These are phyloP conservation scores for Speleostelium caveatum DNA, from an alignment of 78 protist genomes.

Conservation along the genomic window DNA sequence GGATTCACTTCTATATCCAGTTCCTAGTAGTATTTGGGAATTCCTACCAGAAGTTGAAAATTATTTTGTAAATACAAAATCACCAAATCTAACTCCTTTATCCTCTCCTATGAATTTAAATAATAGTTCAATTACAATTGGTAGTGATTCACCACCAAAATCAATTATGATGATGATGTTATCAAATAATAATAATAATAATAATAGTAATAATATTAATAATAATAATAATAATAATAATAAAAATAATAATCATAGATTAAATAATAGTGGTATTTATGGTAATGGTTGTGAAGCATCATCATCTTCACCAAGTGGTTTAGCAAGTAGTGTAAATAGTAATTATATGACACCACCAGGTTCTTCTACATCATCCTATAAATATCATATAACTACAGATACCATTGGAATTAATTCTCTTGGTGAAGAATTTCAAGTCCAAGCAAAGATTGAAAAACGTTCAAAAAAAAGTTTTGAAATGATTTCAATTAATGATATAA, in stretches of 20 bases:
- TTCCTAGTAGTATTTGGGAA: slow-evolving; percentile 55
- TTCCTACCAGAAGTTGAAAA: slow-evolving; percentile 49
- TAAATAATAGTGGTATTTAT: background rate
- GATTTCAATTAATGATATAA: slow-evolving; percentile 46
- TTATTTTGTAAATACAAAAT: background rate
- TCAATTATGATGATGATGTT: background rate
- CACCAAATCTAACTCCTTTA: background rate
- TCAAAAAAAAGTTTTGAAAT: slow-evolving; percentile 27
- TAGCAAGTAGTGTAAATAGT: background rate
- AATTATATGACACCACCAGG: background rate
- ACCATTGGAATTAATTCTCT: slow-evolving; percentile 53
- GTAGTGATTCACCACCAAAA: background rate
- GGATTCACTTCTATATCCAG: slow-evolving; percentile 5
- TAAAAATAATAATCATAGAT: background rate
- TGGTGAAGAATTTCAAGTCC: slow-evolving; percentile 38
- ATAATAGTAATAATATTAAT: slow-evolving; percentile 4
- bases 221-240: background rate
- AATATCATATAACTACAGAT: slow-evolving; percentile 33
- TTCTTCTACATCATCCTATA: too few relatives aligned
- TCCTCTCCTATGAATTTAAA: too few relatives aligned
- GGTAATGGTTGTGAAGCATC: background rate
- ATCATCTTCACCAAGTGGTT: too few relatives aligned
- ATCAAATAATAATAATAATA: background rate
- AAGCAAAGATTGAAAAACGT: slow-evolving; percentile 16
- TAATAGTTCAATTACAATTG: too few relatives aligned